Evolutionary conservation across 352 stramenopile genomes (phyloP), one percentile per base, ranked within the genome.

Genomic region (Phytophthora sp.): DNA sequence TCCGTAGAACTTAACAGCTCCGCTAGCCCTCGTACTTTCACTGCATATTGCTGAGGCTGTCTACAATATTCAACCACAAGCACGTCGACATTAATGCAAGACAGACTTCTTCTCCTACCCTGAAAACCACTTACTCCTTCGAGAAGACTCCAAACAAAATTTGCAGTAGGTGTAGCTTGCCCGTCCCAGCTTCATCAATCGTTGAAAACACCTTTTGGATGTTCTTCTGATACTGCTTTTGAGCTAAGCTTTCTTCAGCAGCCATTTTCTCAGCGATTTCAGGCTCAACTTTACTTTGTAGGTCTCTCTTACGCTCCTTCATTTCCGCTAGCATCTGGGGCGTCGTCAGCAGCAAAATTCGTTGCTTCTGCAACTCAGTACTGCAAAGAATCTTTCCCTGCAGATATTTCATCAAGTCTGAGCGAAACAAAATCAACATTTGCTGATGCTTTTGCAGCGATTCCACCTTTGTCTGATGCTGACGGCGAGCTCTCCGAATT

Each of bases 101-200:
- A n/a, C n/a, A n/a, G n/a, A n/a, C n/a, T n/a, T n/a, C n/a, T n/a
- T n/a, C n/a, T n/a, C n/a, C n/a, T n/a, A n/a, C n/a, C n/a, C n/a
- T n/a, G n/a, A n/a, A n/a, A n/a, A n/a, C n/a, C n/a, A 77, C 81
- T 35, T 76, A 91, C 80, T 85, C 74, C 21, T 85, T 72, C 1
- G 76, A 76, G 24, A 87, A 88, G 9, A 90, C 58, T 0, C 66
- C 68, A 35, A 89, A 83, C 7, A 92, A 35, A 10, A 85, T 62
- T 26, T 88, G 81, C 11, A 92, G 57, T 31, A 90, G 54, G 15
- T 89, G 78, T 0, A 92, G 31, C 17, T 69, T 78, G 1, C 78
- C 82, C 3, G 46, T 37, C 1, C 55, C 77, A 10, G 38, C 55
- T 23, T 71, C 64, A 45, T 91, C 79, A 0, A 76, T 59, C 9